Evolutionary conservation across 108 stramenopile genomes (phyloP).

Genomic region (Nitzschia sp.): DNA sequence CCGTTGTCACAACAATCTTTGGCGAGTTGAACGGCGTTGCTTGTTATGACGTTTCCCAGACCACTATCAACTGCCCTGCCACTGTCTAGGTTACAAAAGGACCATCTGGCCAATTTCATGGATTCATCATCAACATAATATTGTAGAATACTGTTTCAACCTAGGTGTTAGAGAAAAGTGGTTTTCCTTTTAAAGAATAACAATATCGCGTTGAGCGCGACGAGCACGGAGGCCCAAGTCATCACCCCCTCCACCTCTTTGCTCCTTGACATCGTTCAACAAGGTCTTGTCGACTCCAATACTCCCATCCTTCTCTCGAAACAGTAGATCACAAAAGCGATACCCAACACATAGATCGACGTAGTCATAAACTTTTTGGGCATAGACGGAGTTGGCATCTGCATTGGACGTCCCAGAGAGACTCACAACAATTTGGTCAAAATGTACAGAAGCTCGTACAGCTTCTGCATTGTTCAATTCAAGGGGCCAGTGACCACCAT

Average conservation of each 20-base stretch:
- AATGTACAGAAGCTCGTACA: constrained; percentile 57
- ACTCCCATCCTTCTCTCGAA: constrained; percentile 39
- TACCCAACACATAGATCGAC: constrained; percentile 64
- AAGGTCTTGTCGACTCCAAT: constrained; percentile 55
- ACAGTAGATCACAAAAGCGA: constrained; percentile 49
- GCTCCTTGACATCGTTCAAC: constrained; percentile 73
- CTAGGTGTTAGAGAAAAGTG: no score
- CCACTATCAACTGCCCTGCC: constrained; percentile 8
- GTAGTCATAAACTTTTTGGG: constrained; percentile 61
- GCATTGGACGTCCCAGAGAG: constrained; percentile 66
- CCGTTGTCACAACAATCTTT: constrained; percentile 8
- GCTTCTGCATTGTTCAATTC: constrained; percentile 55
- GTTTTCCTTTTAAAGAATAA: no score
- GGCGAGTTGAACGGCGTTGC: constrained; percentile 11
- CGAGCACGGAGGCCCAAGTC: background rate
- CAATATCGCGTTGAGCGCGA: background rate
- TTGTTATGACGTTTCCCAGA: constrained; percentile 10
- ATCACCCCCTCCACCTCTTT: constrained; percentile 66
- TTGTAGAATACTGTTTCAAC: no score
- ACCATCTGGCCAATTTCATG: no score
- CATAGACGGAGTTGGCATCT: constrained; percentile 62
- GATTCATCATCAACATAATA: no score
- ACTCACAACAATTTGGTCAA: constrained; percentile 69
- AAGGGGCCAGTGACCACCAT: constrained; percentile 61
- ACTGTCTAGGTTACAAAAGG: background rate